Conservation (phyloP, 495 filamentous ascomycete genomes). For the Neurospora hispaniola region DNA sequence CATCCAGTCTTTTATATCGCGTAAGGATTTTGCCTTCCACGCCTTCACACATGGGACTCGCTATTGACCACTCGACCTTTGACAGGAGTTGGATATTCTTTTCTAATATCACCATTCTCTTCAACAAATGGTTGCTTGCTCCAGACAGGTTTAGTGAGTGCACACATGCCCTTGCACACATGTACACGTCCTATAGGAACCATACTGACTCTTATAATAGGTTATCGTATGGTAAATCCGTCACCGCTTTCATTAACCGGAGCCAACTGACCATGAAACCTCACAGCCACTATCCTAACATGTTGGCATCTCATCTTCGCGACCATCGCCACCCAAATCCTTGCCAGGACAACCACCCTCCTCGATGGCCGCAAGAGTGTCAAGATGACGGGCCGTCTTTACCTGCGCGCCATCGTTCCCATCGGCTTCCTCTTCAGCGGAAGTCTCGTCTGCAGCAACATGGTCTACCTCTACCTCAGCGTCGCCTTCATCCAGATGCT, state of each 20-base stretch:
- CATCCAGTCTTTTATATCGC: conserved; percentile 16
- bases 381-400: conserved; percentile 57
- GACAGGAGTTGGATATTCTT: conserved; percentile 75
- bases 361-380: conserved; percentile 59
- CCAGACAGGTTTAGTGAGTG: conserved; percentile 68
- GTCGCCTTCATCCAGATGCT: conserved; percentile 79
- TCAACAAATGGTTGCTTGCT: conserved; percentile 88
- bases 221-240: conserved; percentile 18
- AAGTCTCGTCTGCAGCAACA: conserved; percentile 62
- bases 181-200: background rate
- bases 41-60: background rate
- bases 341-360: conserved; percentile 55
- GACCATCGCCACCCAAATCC: conserved; percentile 60
- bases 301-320: conserved; percentile 71
- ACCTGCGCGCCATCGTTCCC: conserved; percentile 61
- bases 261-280: background rate
- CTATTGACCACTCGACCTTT: background rate
- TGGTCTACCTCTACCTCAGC: conserved; percentile 64
- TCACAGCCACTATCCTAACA: conserved; percentile 48
- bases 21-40: conserved; percentile 1
- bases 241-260: background rate
- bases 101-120: conserved; percentile 81
- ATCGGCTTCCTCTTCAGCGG: conserved; percentile 65
- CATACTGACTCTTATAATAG: conserved; percentile 13
- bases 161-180: background rate